A percentile compares a stretch with the other conserved stretches of the same genome.
Conservation (phyloP, 1,284 basidiomycete genomes). For the Taiwanofungus camphoratus region DNA sequence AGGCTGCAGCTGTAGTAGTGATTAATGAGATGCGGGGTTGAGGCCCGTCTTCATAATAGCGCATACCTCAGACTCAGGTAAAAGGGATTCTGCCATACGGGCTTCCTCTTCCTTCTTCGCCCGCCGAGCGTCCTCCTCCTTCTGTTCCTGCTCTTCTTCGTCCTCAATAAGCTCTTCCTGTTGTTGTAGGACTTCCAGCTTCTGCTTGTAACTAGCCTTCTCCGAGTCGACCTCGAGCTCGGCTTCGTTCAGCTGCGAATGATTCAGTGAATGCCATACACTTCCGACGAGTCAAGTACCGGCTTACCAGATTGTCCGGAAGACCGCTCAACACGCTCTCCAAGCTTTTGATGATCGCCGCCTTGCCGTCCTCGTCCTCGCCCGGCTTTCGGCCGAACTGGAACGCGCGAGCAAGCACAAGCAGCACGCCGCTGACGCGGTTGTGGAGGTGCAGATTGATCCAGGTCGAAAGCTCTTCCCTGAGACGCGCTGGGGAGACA, state of each 20-base stretch:
- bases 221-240: conserved; percentile 94
- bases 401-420: conserved; percentile 92
- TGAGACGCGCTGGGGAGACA: conserved; percentile 76
- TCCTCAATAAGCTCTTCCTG: conserved; percentile 99
- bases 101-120: conserved; percentile 79
- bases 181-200: conserved; percentile 94
- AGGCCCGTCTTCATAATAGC: neutral
- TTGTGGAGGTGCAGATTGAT: conserved; percentile 88
- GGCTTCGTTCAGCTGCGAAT: conserved; percentile 82
- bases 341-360: conserved; percentile 72
- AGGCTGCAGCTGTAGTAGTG: conserved; percentile 34
- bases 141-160: conserved; percentile 96
- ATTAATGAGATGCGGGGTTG: neutral
- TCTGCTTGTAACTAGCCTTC: conserved; percentile 94
- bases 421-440: conserved; percentile 88
- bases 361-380: conserved; percentile 73
- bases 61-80: conserved; percentile 75
- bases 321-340: conserved; percentile 90
- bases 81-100: conserved; percentile 65
- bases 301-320: conserved; percentile 87
- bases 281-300: neutral
- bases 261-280: conserved; percentile 7
- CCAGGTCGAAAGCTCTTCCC: conserved; percentile 91
- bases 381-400: conserved; percentile 80
- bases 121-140: conserved; percentile 88